Evolutionary conservation across 2,329 filamentous ascomycete genomes (phyloP).

Genomic region (Sclerotinia borealis): DNA sequence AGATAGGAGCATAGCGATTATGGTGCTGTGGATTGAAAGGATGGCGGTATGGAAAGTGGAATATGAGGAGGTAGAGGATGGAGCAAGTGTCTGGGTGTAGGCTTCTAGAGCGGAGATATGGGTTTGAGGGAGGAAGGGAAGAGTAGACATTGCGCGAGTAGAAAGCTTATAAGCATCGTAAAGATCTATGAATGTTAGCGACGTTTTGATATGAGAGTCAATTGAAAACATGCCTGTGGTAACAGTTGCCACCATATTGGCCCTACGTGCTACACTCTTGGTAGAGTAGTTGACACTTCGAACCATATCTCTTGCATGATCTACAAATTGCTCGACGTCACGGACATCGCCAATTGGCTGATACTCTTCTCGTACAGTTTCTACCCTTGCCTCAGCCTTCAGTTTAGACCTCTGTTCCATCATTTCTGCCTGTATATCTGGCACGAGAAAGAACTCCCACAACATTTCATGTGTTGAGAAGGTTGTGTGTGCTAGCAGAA

Average conservation of each 20-base stretch:
- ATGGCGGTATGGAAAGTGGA: constrained; percentile 69
- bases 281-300: constrained; percentile 78
- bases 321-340: constrained; percentile 89
- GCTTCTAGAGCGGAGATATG: constrained; percentile 67
- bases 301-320: constrained; percentile 85
- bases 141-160: constrained; percentile 45
- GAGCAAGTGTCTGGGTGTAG: constrained; percentile 61
- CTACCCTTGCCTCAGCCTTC: constrained; percentile 76
- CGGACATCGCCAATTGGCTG: constrained; percentile 75
- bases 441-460: constrained; percentile 98
- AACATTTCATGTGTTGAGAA: constrained; percentile 95
- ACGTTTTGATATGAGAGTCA: constrained; percentile 9
- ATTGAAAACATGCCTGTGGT: constrained; percentile 44
- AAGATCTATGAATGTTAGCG: constrained; percentile 50
- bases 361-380: constrained; percentile 84
- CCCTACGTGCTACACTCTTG: constrained; percentile 72
- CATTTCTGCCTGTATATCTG: constrained; percentile 83
- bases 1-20: constrained; percentile 72
- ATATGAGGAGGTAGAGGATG: constrained; percentile 67
- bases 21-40: constrained; percentile 74
- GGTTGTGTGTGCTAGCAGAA: constrained; percentile 80
- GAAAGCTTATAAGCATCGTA: constrained; percentile 57
- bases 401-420: constrained; percentile 82
- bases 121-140: constrained; percentile 60
- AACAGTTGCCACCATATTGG: constrained; percentile 65